Base-by-base conservation (phyloP, 2,329 filamentous ascomycete genomes). In the Talaromyces sp. region DNA sequence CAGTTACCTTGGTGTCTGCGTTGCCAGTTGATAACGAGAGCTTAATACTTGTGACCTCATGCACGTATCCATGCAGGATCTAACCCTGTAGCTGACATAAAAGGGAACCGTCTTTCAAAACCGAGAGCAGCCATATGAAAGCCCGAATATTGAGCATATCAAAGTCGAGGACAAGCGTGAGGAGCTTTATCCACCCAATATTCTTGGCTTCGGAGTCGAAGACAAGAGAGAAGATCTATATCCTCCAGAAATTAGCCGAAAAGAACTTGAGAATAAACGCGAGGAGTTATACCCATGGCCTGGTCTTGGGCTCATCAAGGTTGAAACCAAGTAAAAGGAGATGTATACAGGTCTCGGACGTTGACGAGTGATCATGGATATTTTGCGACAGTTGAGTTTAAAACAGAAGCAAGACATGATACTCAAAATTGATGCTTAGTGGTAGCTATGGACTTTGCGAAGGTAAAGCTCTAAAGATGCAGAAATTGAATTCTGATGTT, bases 251-350 rank as follows among this genome's bases (percentile, higher is more conserved):
- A 22, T 22, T 22, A 22, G 19, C 1, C 19, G 19, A 35, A 35
- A 35, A 35, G 33, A 35, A 35, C 10, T 35, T 35, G 33, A 35
- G 4, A 11, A 49, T 10, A 62, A 66, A 19, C 31, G 52, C 1
- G 41, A 43, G 2, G 64, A 66, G 43, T 19, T 66, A 1, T 62
- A 66, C 1, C 64, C 59, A 0, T 17, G 7, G 17, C 64, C 60
- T 4, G 60, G 60, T 11, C 60, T 66, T 5, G 60, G 64, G 0
- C 35, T 41, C 1, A 66, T 66, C 35, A 52, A 58, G 33, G 64
- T 66, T 13, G 60, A 63, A 2, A 60, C 59, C 39, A 43, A 62
- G n/a, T 22, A 59, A 10, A n/a, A 17, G 35, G 59, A 65, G 7
- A 25, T 58, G 10, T 62, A 58, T 25, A 45, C 9, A 45, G 19